phyloP scores from a whole-genome alignment of 139 green algal species.

The Chlamydomonas incerta region DNA sequence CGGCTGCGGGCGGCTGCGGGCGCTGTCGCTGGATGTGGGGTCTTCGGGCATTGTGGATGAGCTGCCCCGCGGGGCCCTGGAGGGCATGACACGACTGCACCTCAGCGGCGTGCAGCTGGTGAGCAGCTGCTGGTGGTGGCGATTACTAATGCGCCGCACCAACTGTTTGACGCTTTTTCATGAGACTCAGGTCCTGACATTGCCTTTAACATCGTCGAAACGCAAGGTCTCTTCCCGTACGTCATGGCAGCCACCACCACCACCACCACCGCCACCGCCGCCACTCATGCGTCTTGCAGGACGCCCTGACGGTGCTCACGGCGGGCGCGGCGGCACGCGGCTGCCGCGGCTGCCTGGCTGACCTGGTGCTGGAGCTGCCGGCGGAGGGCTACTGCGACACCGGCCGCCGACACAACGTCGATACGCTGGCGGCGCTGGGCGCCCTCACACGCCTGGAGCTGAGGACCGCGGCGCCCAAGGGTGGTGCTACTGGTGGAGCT shows the following conservation, averaged over 20 bases:
- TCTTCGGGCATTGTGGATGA: neutral
- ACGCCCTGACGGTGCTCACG: neutral
- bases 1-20: neutral
- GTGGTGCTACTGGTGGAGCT: neutral
- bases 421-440: neutral
- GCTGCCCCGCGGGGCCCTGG: neutral
- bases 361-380: neutral
- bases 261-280: too few species aligned
- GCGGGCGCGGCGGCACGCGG: too few species aligned
- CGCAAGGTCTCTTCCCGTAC: too few species aligned
- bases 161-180: too few species aligned
- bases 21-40: neutral
- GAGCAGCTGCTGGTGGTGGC: too few species aligned
- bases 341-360: neutral
- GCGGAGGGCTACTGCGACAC: neutral
- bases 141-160: too few species aligned
- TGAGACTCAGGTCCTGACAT: too few species aligned
- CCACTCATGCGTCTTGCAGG: neutral
- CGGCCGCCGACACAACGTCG: neutral
- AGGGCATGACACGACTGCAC: neutral
- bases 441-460: conserved; percentile 9
- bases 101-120: conserved; percentile 3
- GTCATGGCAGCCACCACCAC: too few species aligned
- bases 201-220: too few species aligned
- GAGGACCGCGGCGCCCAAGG: neutral